Evolutionary conservation across 345 rosid species (phyloP).

Genomic region (Heritiera littoralis): DNA sequence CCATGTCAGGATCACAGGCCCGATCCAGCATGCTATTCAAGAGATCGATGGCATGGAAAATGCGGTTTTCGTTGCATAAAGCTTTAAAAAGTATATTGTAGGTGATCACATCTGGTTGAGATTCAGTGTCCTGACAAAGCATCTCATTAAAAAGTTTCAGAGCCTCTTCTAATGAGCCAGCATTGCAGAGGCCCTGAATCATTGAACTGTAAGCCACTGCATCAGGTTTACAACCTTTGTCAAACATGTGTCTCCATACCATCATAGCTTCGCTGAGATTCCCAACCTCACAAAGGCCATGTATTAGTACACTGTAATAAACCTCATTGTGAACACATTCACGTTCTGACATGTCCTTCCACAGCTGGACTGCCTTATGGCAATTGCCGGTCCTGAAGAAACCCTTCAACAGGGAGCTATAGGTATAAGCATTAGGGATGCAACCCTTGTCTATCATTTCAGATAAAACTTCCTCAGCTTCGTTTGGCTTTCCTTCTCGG

Average conservation of each 20-base stretch:
- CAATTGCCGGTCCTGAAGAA: slow-evolving; percentile 58
- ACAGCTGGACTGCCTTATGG: slow-evolving; percentile 67
- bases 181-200: slow-evolving; percentile 78
- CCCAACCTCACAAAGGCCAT: slow-evolving; percentile 76
- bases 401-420: slow-evolving; percentile 89
- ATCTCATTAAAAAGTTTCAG: slow-evolving; percentile 80
- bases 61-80: slow-evolving; percentile 57
- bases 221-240: slow-evolving; percentile 71
- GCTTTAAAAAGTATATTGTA: slow-evolving; percentile 82
- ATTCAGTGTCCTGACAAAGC: slow-evolving; percentile 65
- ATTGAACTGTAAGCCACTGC: slow-evolving; percentile 79
- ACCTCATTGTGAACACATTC: slow-evolving; percentile 46
- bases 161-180: slow-evolving; percentile 64
- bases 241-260: slow-evolving; percentile 76
- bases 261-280: slow-evolving; percentile 62
- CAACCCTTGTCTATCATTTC: slow-evolving; percentile 64
- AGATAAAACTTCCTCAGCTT: slow-evolving; percentile 55
- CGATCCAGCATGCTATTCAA: slow-evolving; percentile 72
- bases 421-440: slow-evolving; percentile 74
- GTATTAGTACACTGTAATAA: slow-evolving; percentile 73
- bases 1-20: slow-evolving; percentile 78
- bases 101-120: slow-evolving; percentile 85
- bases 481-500: slow-evolving; percentile 61
- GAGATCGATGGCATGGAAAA: slow-evolving; percentile 75
- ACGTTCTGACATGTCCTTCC: slow-evolving; percentile 62